Conservation (phyloP, 2,329 filamentous ascomycete genomes). For the Chrysoporthe puriensis region DNA sequence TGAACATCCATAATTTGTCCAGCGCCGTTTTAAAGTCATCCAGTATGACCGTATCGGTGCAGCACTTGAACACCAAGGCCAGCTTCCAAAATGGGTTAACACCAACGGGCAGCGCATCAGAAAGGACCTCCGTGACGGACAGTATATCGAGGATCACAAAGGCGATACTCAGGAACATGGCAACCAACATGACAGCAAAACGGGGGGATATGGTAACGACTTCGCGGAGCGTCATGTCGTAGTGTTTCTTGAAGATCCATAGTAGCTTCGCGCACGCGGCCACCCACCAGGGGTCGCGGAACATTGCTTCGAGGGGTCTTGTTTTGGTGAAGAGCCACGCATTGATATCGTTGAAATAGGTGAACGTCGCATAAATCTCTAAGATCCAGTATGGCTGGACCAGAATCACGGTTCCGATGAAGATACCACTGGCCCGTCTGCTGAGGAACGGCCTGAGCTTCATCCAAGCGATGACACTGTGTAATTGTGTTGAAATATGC, state of each 20-base stretch:
- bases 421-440: constrained; percentile 53
- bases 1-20: constrained; percentile 36
- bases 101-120: constrained; percentile 41
- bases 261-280: constrained; percentile 63
- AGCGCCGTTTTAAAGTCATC: constrained; percentile 69
- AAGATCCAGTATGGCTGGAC: constrained; percentile 67
- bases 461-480: constrained; percentile 71
- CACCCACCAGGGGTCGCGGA: constrained; percentile 68
- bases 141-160: constrained; percentile 66
- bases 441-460: constrained; percentile 65
- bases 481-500: constrained; percentile 65
- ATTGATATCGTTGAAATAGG: constrained; percentile 52
- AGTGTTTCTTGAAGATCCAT: constrained; percentile 65
- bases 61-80: constrained; percentile 67
- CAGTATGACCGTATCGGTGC: constrained; percentile 68
- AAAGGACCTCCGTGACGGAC: constrained; percentile 57
- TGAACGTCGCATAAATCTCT: constrained; percentile 68
- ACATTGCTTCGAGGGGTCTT: constrained; percentile 21
- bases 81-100: constrained; percentile 69
- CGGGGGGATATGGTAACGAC: constrained; percentile 64
- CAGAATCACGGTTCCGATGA: constrained; percentile 61
- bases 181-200: constrained; percentile 63
- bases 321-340: constrained; percentile 19
- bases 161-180: constrained; percentile 63
- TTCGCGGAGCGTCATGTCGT: constrained; percentile 61